Conservation (phyloP, 208 protist species). For the Acanthamoeba quina region DNA sequence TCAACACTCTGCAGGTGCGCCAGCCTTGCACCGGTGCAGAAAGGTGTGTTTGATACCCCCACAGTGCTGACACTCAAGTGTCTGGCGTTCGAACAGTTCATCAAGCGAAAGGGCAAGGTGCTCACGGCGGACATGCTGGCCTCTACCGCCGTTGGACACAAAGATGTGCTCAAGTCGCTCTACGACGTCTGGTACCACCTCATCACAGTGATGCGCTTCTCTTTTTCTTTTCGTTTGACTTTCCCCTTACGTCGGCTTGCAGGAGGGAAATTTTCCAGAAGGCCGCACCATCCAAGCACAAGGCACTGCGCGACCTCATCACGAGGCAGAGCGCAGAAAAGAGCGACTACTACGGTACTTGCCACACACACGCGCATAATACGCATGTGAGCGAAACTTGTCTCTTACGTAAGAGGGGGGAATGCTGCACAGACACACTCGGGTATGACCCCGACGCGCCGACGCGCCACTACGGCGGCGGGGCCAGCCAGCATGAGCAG, state of each 20-base stretch:
- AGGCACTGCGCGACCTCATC: not conserved
- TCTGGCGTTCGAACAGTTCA: not conserved
- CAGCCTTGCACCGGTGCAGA: not conserved
- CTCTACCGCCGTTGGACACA: constrained; percentile 26
- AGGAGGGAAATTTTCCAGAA: constrained; percentile 37
- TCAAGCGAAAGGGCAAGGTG: not conserved
- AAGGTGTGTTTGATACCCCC: not conserved
- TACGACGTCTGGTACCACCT: constrained; percentile 9
- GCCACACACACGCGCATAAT: not conserved
- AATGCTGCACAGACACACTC: not conserved
- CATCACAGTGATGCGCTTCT: not conserved
- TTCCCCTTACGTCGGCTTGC: not conserved
- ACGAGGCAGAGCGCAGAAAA: constrained; percentile 17
- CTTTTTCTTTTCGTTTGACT: not conserved
- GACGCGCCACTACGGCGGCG: not conserved
- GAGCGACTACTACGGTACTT: not conserved
- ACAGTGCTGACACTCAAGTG: not conserved
- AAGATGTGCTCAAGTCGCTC: constrained; percentile 66
- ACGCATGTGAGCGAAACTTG: not conserved
- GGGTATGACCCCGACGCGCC: constrained; percentile 31
- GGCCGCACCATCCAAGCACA: not conserved
- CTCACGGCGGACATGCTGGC: constrained; percentile 46
- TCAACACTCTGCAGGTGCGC: constrained; percentile 70
- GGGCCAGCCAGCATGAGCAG: not conserved
- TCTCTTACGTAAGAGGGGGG: not conserved